phyloP scores from a whole-genome alignment of 352 stramenopile species.

The Pythium rhizo-oryzae region DNA sequence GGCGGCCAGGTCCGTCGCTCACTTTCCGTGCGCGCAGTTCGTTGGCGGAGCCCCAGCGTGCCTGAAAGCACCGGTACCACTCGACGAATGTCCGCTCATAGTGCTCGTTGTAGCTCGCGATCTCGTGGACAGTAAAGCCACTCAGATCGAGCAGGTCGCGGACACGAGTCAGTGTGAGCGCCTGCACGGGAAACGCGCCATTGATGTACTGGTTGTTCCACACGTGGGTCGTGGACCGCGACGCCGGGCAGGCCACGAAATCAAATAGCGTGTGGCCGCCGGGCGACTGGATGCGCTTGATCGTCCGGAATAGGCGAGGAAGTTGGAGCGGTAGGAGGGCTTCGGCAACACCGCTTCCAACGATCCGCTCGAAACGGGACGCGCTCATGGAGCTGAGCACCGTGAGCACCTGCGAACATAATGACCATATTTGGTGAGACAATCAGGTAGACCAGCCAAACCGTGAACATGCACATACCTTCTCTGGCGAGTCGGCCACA shows the following conservation, averaged over 20 bases:
- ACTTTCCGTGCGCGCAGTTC: conserved; percentile 7
- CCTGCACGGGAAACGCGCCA: conserved; percentile 57
- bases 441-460: background rate
- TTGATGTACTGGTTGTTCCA: conserved; percentile 90
- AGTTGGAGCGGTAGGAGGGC: conserved; percentile 44
- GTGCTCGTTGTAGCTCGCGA: conserved; percentile 70
- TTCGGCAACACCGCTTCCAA: conserved; percentile 59
- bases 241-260: conserved; percentile 63
- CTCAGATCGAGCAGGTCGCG: conserved; percentile 47
- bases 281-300: conserved; percentile 62
- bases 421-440: background rate
- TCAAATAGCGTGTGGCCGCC: conserved; percentile 66
- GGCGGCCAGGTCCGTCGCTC: conserved; percentile 16
- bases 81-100: conserved; percentile 86
- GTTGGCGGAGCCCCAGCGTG: conserved; percentile 34
- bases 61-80: conserved; percentile 83
- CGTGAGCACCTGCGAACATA: conserved; percentile 44
- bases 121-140: conserved; percentile 68
- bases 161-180: conserved; percentile 56
- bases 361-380: conserved; percentile 74
- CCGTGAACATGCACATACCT: conserved; percentile 34
- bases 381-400: conserved; percentile 54
- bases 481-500: conserved; percentile 60
- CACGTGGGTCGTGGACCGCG: conserved; percentile 68
- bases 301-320: conserved; percentile 57